phyloP scores from a whole-genome alignment of 257 asterid genomes.

The Osmanthus fragrans region DNA sequence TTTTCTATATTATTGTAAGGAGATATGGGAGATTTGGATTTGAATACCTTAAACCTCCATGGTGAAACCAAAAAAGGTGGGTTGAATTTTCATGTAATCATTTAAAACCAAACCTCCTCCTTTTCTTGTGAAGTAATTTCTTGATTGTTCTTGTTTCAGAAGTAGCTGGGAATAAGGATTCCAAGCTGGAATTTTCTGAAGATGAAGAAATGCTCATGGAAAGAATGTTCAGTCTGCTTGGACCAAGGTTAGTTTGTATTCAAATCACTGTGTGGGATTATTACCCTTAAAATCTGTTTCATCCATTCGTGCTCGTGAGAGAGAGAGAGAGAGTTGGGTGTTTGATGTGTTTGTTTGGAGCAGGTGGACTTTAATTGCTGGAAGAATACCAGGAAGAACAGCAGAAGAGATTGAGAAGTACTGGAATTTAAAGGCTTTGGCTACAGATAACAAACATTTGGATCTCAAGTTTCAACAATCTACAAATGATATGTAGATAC shows the following conservation, averaged over 20 bases:
- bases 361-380: not conserved
- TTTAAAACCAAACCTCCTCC: not conserved
- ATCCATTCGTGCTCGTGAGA: not conserved
- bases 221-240: slow-evolving; percentile 34
- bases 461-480: not conserved
- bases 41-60: not conserved
- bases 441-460: not conserved
- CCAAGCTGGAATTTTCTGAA: slow-evolving; percentile 29
- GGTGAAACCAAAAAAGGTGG: not conserved
- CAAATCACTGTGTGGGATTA: no score
- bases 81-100: not conserved
- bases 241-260: slow-evolving; percentile 22
- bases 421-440: not conserved
- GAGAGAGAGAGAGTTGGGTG: not conserved
- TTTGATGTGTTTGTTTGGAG: not conserved
- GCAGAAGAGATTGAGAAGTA: slow-evolving; percentile 2
- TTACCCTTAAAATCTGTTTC: no score
- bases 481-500: not conserved
- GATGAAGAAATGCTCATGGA: slow-evolving; percentile 34
- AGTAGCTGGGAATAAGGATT: slow-evolving; percentile 15
- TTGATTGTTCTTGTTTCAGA: not conserved
- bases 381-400: slow-evolving; percentile 5
- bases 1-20: not conserved
- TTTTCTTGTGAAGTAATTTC: not conserved
- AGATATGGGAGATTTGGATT: not conserved